A percentile compares a stretch with the other conserved stretches of the same genome.
phyloP scores from a whole-genome alignment of 2,329 filamentous ascomycete genomes.

The Microcyclosporella mali region DNA sequence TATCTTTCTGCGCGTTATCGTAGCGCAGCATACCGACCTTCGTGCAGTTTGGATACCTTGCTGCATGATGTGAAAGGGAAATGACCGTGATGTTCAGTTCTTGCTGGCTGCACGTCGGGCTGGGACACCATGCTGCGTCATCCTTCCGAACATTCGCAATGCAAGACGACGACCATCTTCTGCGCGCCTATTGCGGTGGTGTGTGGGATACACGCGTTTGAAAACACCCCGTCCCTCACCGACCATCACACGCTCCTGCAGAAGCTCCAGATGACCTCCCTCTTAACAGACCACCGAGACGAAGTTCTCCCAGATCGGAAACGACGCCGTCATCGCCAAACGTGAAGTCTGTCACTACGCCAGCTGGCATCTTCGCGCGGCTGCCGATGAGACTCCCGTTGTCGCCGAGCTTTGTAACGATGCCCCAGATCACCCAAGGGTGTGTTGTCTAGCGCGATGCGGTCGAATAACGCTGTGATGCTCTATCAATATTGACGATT shows the following conservation, averaged over 20 bases:
- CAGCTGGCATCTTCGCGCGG: no score
- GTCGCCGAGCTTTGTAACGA: no score
- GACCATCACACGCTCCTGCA: conserved; percentile 1
- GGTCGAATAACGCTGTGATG: no score
- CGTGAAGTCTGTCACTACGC: no score
- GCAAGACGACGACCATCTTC: conserved; percentile 9
- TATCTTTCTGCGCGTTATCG: neutral
- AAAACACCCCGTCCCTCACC: conserved; percentile 4
- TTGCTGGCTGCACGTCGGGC: neutral
- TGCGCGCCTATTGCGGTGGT: conserved; percentile 6
- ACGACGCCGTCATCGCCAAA: no score
- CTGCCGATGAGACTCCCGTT: no score
- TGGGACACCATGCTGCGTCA: neutral
- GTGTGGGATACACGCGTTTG: conserved; percentile 2
- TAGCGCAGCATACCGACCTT: neutral
- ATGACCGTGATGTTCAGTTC: neutral
- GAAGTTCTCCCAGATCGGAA: conserved; percentile 10
- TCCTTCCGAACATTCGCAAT: neutral
- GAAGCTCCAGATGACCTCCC: conserved; percentile 2
- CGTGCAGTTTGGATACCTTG: neutral
- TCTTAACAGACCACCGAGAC: conserved; percentile 2
- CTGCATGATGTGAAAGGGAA: neutral
- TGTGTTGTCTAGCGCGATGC: no score
- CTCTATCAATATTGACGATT: no score
- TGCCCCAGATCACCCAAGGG: no score